Base-by-base conservation (phyloP, 257 asterid genomes). In the Solanum pimpinellifolium region DNA sequence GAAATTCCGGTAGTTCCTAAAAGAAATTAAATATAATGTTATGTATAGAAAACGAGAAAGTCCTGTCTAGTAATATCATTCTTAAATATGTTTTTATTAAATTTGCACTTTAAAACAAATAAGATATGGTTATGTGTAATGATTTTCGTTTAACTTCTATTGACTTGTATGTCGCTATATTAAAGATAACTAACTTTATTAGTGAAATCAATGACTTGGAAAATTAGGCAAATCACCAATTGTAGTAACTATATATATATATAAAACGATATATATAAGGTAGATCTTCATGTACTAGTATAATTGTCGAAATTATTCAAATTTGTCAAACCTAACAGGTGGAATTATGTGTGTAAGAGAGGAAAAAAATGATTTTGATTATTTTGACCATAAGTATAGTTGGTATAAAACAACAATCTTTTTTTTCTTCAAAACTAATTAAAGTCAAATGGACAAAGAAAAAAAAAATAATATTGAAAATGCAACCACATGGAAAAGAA, bases 1-100 rank as follows among this genome's bases (percentile, higher is more conserved):
- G 95, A 20, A 37, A 31, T 89, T 95, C 98, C 0, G 98, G 98
- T 18, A 95, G 88, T 85, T 94, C 98, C 98, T 95, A 87, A 29
- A 37, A 2, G 11, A 31, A 59, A 59, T 20, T 62, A n/a, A 37
- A 37, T 37, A 1, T 37, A 6, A 37, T 37, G 39, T 37, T 37
- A 35, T 37, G 39, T 37, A 37, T 37, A 1, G 39, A 37, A 37
- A 37, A 37, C 39, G 39, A 5, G 39, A 37, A 37, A 6, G 39
- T 37, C 39, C 39, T 35, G 39, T 35, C 39, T 37, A 37, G 7
- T 37, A 37, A 37, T 37, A 5, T 37, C 39, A 37, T 37, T 37
- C 39, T 37, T 37, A 35, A 35, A 35, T 35, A 35, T 35, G 37
- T 0, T 35, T 35, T 4, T 35, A 35, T 35, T 35, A 35, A 35